These are phyloP conservation scores for Phytophthora brassicae DNA, from an alignment of 352 stramenopile genomes.

Conservation along the genomic window DNA sequence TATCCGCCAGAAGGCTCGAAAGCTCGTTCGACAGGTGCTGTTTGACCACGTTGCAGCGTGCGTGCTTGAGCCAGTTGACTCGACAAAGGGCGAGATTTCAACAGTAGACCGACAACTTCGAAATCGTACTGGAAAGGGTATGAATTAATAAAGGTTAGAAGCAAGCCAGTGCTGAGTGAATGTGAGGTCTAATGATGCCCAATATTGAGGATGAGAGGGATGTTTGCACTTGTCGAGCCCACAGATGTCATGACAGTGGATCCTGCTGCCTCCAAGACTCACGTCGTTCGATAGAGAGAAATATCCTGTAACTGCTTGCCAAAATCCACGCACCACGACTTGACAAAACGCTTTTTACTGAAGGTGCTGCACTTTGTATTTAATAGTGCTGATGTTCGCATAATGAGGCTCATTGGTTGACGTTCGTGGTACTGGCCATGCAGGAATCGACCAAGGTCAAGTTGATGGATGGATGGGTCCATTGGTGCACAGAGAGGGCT, in stretches of 20 bases:
- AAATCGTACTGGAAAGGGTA: neutral
- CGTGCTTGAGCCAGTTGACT: no score
- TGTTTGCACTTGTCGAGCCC: slow-evolving; percentile 15
- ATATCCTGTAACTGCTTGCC: slow-evolving; percentile 2
- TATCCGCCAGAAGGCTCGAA: slow-evolving; percentile 10
- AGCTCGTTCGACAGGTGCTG: slow-evolving; percentile 14
- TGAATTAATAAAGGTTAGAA: neutral
- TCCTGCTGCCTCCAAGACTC: neutral
- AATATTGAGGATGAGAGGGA: slow-evolving; percentile 13
- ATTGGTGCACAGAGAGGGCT: slow-evolving; percentile 19
- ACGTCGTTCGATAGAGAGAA: no score
- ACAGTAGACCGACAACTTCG: neutral
- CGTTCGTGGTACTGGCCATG: slow-evolving; percentile 19
- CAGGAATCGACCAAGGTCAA: neutral
- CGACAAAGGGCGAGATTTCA: no score
- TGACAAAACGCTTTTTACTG: slow-evolving; percentile 15
- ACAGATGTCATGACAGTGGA: slow-evolving; percentile 32
- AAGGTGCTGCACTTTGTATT: no score
- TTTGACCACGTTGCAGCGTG: slow-evolving; percentile 3
- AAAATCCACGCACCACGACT: slow-evolving; percentile 11
- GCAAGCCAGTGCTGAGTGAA: neutral
- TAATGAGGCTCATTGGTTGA: no score
- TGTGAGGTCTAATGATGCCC: neutral
- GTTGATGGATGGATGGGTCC: slow-evolving; percentile 23
- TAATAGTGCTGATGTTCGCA: slow-evolving; percentile 7